Evolutionary conservation across 257 asterid species (phyloP).

Genomic region (Solanum commersonii): DNA sequence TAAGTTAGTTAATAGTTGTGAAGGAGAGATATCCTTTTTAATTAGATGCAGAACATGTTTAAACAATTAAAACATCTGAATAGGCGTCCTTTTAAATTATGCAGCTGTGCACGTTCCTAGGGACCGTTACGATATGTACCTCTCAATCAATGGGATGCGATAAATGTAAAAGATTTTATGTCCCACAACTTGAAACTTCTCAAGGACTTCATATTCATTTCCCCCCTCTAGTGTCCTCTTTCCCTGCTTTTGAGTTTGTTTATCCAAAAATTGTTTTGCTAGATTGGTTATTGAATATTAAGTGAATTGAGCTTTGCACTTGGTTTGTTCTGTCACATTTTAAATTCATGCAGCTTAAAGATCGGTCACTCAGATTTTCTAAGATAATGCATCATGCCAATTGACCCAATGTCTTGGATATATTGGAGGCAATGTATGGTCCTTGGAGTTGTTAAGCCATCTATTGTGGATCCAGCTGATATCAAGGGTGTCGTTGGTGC

Average conservation of each 20-base stretch:
- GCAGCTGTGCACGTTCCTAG: neutral
- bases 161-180: neutral
- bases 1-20: neutral
- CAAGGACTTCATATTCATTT: neutral
- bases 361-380: conserved; percentile 43
- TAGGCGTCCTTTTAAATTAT: neutral
- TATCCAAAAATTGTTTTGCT: neutral
- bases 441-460: conserved; percentile 70
- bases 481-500: neutral
- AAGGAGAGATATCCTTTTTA: neutral
- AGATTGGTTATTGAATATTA: neutral
- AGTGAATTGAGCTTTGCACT: neutral
- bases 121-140: neutral
- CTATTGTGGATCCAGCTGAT: conserved; percentile 36
- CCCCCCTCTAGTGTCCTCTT: neutral
- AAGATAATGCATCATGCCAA: conserved; percentile 66
- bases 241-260: neutral
- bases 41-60: neutral
- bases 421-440: conserved; percentile 65
- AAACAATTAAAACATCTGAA: neutral
- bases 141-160: neutral
- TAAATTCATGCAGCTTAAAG: conserved; percentile 63
- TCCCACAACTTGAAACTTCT: neutral
- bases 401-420: conserved; percentile 78
- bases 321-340: conserved; percentile 24